These are phyloP conservation scores for Mycena rebaudengoi DNA, from an alignment of 768 basidiomycete genomes.

Conservation along the genomic window DNA sequence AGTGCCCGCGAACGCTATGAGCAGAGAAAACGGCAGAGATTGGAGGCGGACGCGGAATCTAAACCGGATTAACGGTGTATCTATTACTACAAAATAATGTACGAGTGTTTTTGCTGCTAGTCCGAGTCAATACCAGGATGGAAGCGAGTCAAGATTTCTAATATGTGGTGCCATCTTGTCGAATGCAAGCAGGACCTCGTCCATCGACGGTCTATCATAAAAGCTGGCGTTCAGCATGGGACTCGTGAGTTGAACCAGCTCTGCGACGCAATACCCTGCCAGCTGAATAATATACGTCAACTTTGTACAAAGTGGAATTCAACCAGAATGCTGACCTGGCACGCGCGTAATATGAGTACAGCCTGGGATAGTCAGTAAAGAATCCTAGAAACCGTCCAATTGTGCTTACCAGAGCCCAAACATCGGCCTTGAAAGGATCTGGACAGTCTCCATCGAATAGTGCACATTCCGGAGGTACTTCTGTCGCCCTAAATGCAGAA, in stretches of 20 bases:
- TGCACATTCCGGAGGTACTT: constrained; percentile 77
- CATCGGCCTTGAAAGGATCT: constrained; percentile 77
- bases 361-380: constrained; percentile 47
- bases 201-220: constrained; percentile 59
- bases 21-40: constrained; percentile 79
- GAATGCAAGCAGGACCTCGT: constrained; percentile 59
- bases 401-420: constrained; percentile 55
- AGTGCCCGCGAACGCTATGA: constrained; percentile 79
- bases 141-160: constrained; percentile 39
- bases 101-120: background rate
- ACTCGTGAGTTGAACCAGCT: constrained; percentile 62
- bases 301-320: background rate
- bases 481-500: constrained; percentile 62
- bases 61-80: constrained; percentile 25
- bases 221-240: constrained; percentile 68
- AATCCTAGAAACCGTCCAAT: background rate
- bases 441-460: constrained; percentile 42
- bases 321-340: constrained; percentile 57
- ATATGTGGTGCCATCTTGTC: constrained; percentile 56
- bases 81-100: constrained; percentile 8
- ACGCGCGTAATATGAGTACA: constrained; percentile 68
- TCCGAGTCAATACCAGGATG: background rate
- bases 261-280: constrained; percentile 64
- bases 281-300: constrained; percentile 47
- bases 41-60: constrained; percentile 54